Evolutionary conservation across 306 rosid genomes (phyloP).

Genomic region (Cucumis melo): DNA sequence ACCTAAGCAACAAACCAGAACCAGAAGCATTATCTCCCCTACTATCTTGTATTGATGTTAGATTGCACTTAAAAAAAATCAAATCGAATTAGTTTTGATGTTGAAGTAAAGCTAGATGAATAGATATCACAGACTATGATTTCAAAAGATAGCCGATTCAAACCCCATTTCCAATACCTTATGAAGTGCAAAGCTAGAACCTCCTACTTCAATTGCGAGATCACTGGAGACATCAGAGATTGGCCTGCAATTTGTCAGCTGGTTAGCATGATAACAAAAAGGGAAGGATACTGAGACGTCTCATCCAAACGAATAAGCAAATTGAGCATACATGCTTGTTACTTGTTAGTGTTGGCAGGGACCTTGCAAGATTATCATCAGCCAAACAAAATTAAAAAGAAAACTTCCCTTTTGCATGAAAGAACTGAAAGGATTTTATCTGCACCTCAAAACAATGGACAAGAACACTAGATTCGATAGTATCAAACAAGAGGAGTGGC

Average conservation of each 20-base stretch:
- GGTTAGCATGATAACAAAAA: conserved; percentile 16
- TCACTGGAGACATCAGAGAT: conserved; percentile 95
- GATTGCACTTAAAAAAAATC: background rate
- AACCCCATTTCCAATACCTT: conserved; percentile 39
- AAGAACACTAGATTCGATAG: background rate
- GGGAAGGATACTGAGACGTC: conserved; percentile 3
- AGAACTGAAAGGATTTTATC: conserved; percentile 2
- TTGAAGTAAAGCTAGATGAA: background rate
- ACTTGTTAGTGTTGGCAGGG: background rate
- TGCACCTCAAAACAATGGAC: conserved; percentile 5
- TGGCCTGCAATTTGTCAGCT: conserved; percentile 57
- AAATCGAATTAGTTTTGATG: background rate
- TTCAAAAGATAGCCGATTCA: background rate
- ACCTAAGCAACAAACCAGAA: background rate
- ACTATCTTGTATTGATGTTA: background rate
- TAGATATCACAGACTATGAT: background rate
- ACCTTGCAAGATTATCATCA: conserved; percentile 1
- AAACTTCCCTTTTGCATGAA: conserved; percentile 1
- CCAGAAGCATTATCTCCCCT: background rate
- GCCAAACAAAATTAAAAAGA: background rate
- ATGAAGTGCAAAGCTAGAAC: conserved; percentile 82
- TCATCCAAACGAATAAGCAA: conserved; percentile 4
- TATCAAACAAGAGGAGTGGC: conserved; percentile 5
- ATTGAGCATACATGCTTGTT: conserved; percentile 6
- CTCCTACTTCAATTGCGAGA: conserved; percentile 73